A percentile compares a stretch with the other conserved stretches of the same genome.
Evolutionary conservation across 441 rosid species (phyloP).

Genomic region (Aquilaria agallochum): DNA sequence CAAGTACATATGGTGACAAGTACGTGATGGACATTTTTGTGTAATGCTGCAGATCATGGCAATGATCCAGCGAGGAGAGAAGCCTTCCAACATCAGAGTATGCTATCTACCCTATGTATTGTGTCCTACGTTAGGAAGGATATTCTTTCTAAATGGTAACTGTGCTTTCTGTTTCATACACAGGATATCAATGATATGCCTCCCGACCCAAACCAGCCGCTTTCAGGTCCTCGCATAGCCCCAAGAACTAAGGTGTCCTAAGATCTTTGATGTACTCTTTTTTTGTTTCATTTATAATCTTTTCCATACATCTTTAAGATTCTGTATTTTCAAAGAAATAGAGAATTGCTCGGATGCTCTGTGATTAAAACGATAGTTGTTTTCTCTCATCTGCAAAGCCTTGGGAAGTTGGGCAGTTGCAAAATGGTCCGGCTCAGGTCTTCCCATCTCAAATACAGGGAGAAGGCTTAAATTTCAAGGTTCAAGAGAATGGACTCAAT

Average conservation of each 20-base stretch:
- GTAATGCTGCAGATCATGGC: constrained; percentile 72
- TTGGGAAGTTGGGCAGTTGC: constrained; percentile 62
- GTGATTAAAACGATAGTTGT: constrained; percentile 11
- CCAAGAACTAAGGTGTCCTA: constrained; percentile 74
- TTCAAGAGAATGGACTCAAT: constrained; percentile 36
- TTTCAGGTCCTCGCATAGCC: constrained; percentile 64
- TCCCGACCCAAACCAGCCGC: constrained; percentile 79
- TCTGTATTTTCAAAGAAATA: background rate
- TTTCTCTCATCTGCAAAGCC: constrained; percentile 44
- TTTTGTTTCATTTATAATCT: background rate
- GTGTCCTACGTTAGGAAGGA: background rate
- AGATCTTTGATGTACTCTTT: background rate
- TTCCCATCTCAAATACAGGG: constrained; percentile 28
- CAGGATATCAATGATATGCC: constrained; percentile 93
- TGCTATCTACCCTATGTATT: constrained; percentile 5
- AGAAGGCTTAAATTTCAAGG: constrained; percentile 33
- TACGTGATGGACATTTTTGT: constrained; percentile 3
- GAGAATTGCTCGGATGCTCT: too few relatives aligned
- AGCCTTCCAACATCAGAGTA: constrained; percentile 87
- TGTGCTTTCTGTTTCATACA: constrained; percentile 16
- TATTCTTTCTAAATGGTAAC: constrained; percentile 15
- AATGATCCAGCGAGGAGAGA: constrained; percentile 96
- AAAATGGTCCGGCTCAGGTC: constrained; percentile 36
- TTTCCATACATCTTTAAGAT: background rate
- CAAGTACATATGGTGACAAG: too few relatives aligned